Evolutionary conservation across 2,329 filamentous ascomycete species (phyloP).

Genomic region (Calonectria hawksworthii): DNA sequence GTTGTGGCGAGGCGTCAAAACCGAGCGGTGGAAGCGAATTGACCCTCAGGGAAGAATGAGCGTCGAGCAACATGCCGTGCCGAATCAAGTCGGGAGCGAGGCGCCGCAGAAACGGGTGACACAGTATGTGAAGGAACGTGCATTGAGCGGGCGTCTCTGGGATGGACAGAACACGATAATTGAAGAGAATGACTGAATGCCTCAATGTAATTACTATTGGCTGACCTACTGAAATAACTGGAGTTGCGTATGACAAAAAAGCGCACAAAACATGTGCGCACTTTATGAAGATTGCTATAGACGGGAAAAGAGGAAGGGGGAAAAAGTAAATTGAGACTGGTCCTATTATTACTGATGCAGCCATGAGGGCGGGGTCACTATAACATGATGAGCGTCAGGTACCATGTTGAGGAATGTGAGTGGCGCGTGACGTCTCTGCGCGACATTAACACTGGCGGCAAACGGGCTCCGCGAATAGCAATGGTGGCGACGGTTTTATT

Average conservation of each 20-base stretch:
- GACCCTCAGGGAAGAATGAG: conserved; percentile 55
- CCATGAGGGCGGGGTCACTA: neutral
- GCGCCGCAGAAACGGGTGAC: conserved; percentile 53
- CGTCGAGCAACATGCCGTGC: conserved; percentile 56
- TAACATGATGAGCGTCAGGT: neutral
- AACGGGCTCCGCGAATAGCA: neutral
- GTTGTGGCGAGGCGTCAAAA: conserved; percentile 41
- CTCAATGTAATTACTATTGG: neutral
- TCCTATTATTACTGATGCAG: neutral
- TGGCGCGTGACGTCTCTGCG: neutral
- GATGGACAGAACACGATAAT: conserved; percentile 47
- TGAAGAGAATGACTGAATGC: conserved; percentile 16
- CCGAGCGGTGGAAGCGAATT: conserved; percentile 50
- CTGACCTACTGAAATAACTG: neutral
- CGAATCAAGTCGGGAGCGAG: conserved; percentile 55
- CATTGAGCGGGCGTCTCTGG: conserved; percentile 58
- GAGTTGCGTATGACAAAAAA: neutral
- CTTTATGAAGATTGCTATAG: neutral
- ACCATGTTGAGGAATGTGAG: neutral
- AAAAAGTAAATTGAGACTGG: neutral
- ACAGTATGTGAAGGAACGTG: conserved; percentile 56
- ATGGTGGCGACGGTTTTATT: neutral
- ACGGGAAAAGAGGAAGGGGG: neutral
- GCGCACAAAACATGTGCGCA: neutral
- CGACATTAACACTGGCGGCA: neutral